Percentiles rank a stretch among this genome's conserved stretches.
Conservation (phyloP, 257 asterid species). For the Scutellaria barbata region DNA sequence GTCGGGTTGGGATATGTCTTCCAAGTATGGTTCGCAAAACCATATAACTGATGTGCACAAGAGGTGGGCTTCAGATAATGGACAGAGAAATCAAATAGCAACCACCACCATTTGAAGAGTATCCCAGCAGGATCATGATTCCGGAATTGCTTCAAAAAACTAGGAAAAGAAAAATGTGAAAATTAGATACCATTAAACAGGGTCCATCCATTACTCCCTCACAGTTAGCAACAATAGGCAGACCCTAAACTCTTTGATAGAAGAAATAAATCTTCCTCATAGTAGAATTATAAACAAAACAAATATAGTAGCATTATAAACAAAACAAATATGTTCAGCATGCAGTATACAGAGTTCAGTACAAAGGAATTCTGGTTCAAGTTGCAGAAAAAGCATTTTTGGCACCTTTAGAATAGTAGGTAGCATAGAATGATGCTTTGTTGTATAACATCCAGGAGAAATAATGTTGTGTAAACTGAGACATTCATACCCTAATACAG, state of each 20-base stretch:
- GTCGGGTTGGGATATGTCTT: slow-evolving; percentile 15
- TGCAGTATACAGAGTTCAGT: neutral
- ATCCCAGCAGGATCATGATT: neutral
- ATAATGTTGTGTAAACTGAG: no score
- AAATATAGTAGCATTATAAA: no score
- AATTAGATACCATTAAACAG: slow-evolving; percentile 12
- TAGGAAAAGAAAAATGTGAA: neutral
- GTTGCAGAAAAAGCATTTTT: neutral
- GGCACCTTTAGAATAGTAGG: no score
- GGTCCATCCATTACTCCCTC: neutral
- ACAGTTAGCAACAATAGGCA: neutral
- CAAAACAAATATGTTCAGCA: no score
- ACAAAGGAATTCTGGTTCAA: neutral
- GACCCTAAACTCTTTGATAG: neutral
- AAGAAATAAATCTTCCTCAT: no score
- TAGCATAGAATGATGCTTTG: no score
- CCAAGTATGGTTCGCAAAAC: neutral
- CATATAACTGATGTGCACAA: neutral
- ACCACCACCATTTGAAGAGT: neutral
- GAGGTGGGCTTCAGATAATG: slow-evolving; percentile 14
- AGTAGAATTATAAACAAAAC: no score
- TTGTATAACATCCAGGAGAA: no score
- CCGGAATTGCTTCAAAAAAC: neutral
- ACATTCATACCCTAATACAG: no score
- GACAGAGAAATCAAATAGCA: neutral